Evolutionary conservation across 345 rosid genomes (phyloP), one percentile per base, ranked within the genome.

Genomic region (Tarenaya hassleriana): DNA sequence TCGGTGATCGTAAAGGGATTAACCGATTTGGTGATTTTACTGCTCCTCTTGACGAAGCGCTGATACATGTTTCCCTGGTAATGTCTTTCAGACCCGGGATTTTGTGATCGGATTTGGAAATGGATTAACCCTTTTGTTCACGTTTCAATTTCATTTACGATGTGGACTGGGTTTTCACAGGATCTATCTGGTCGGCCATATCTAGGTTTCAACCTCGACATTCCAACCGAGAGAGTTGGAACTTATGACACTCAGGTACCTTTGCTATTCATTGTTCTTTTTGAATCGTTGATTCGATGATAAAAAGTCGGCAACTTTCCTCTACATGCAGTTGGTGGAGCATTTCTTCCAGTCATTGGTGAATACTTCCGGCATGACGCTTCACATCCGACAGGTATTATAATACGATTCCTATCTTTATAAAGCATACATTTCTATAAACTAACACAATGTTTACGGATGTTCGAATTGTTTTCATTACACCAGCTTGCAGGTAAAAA

Each of bases 351-450:
- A 83, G 62, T 92, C 97, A 33, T 70, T 88, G 69, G 95, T 83
- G 71, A 83, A 88, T 66, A 85, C 95, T 53, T 78, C 95, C 47
- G 94, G 97, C 35, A 83, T 92, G 95, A 92, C 98, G 14, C 95
- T 85, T 66, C 98, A 88, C 69, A 85, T 92, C 8, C 80, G 87
- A 34, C 91, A 85, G 88, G 95, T n/a, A n/a, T n/a, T n/a, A n/a
- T n/a, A n/a, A n/a, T n/a, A n/a, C n/a, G n/a, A n/a, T n/a, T n/a
- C n/a, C n/a, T n/a, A n/a, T n/a, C n/a, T n/a, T n/a, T n/a, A n/a
- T n/a, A n/a, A n/a, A n/a, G n/a, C n/a, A n/a, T n/a, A n/a, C n/a
- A n/a, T n/a, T n/a, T n/a, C n/a, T n/a, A n/a, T n/a, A n/a, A n/a
- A n/a, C n/a, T n/a, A n/a, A n/a, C n/a, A n/a, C n/a, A n/a, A n/a